Percentiles rank a stretch among this genome's conserved stretches.
phyloP scores from a whole-genome alignment of 1,139 yeast genomes.

The Scheffersomyces insectosa region DNA sequence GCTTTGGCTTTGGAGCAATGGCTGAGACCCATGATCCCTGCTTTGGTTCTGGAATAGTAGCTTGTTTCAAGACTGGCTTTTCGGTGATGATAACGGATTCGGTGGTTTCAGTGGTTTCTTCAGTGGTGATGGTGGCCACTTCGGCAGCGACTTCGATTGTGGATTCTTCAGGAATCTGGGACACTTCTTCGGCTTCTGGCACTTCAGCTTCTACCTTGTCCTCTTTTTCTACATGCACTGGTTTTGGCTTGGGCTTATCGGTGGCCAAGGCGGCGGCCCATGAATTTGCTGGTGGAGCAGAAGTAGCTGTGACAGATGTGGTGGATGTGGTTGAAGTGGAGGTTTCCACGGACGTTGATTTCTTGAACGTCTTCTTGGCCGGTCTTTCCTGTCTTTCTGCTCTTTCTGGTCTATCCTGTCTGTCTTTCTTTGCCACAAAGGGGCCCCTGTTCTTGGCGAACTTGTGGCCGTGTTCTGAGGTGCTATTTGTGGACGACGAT shows the following conservation, averaged over 20 bases:
- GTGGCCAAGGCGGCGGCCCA: slow-evolving; percentile 54
- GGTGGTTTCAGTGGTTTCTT: slow-evolving; percentile 11
- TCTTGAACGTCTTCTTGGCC: slow-evolving; percentile 3
- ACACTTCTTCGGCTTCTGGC: slow-evolving; percentile 8
- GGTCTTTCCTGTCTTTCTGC: slow-evolving; percentile 3
- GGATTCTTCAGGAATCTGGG: slow-evolving; percentile 6
- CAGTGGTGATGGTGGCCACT: slow-evolving; percentile 4
- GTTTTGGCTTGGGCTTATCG: slow-evolving; percentile 37
- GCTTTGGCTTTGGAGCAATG: slow-evolving; percentile 54
- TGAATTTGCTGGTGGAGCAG: slow-evolving; percentile 29
- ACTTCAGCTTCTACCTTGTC: slow-evolving; percentile 13
- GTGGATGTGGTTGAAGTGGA: slow-evolving; percentile 7
- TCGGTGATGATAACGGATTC: slow-evolving; percentile 8
- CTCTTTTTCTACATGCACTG: slow-evolving; percentile 18
- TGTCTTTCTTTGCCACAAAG: background rate
- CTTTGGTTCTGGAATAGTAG: slow-evolving; percentile 31
- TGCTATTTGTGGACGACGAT: slow-evolving; percentile 23
- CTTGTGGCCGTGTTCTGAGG: slow-evolving; percentile 14
- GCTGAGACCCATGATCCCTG: slow-evolving; percentile 60
- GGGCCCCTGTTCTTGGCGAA: slow-evolving; percentile 1
- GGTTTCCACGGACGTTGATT: slow-evolving; percentile 6
- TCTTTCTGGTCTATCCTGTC: background rate
- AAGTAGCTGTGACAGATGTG: slow-evolving; percentile 16
- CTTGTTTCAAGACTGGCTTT: slow-evolving; percentile 29
- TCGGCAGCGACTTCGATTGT: slow-evolving; percentile 8